These are phyloP conservation scores for Verticillium albo-atrum DNA, from an alignment of 2,329 filamentous ascomycete genomes.

Conservation along the genomic window DNA sequence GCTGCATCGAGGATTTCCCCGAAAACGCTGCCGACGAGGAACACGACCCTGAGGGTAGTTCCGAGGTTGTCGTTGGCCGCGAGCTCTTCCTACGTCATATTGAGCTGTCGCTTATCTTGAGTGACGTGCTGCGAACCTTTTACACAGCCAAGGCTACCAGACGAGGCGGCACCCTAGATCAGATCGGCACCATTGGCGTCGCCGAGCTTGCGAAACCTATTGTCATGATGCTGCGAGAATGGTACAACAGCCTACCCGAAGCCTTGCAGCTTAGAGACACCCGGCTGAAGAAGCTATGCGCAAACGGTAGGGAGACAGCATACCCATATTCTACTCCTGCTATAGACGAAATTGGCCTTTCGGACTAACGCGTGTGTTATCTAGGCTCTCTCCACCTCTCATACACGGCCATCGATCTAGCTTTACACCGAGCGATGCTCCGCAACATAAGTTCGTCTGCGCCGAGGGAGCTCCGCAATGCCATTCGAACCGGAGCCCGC, in stretches of 20 bases:
- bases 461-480: conserved; percentile 20
- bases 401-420: conserved; percentile 46
- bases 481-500: conserved; percentile 31
- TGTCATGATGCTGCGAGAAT: conserved; percentile 29
- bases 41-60: conserved; percentile 29
- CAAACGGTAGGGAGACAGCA: conserved; percentile 16
- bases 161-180: conserved; percentile 22
- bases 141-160: conserved; percentile 33
- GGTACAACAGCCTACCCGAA: conserved; percentile 41
- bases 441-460: conserved; percentile 32
- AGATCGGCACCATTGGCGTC: conserved; percentile 25
- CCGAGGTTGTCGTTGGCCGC: conserved; percentile 38
- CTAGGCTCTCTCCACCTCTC: conserved; percentile 41
- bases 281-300: conserved; percentile 33
- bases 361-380: conserved; percentile 6
- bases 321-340: conserved; percentile 4
- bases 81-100: conserved; percentile 47
- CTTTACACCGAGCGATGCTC: conserved; percentile 44
- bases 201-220: conserved; percentile 27
- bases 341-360: conserved; percentile 16
- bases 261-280: conserved; percentile 39
- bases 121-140: conserved; percentile 44
- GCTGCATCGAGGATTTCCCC: conserved; percentile 30
- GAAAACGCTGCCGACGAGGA: conserved; percentile 30
- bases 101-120: conserved; percentile 43